Evolutionary conservation across 164 flowering plant species (phyloP), one percentile per base, ranked within the genome.

Genomic region (Hamamelis virginiana): DNA sequence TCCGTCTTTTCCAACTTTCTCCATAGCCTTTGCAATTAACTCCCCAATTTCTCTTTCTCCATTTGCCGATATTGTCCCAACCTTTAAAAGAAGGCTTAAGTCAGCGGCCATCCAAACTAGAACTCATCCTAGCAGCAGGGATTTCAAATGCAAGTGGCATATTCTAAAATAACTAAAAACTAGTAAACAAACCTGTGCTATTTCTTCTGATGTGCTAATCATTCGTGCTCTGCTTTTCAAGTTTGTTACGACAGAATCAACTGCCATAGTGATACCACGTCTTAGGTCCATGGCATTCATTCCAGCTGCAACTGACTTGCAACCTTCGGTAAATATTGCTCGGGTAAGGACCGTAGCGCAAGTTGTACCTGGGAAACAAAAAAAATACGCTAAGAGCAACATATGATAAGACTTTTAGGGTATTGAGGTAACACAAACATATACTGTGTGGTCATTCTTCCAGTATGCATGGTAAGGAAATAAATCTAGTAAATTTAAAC

Each of bases 31-130:
- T 38, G 98, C 98, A 67, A 94, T 92, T 71, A 94, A 75, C 77
- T 94, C 98, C 65, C 98, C 98, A 72, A 94, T 92, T 79, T 94
- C 98, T 70, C 98, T 82, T 53, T 94, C 98, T 19, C 98, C 98
- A 81, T 94, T 94, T n/a, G 98, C 88, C 18, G 98, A 94, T 71
- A 94, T 94, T 11, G 98, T 94, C 23, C 98, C 98, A 72, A 94
- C 98, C 98, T 93, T 69, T 43, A 13, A 28, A 59, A 70, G 16
- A 26, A 46, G 9, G 25, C 28, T 16, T 15, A 55, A 18, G 55
- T 61, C 38, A 52, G 38, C 14, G 19, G n/a, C 9, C n/a, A 41
- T 22, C 27, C 25, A 53, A 58, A 65, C 23, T 21, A 22, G 15
- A 55, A 21, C 28, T 23, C 2, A 55, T 15, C 41, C 41, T 33